These are phyloP conservation scores for Scheffersomyces stambukii DNA, from an alignment of 1,139 yeast species.

Conservation along the genomic window DNA sequence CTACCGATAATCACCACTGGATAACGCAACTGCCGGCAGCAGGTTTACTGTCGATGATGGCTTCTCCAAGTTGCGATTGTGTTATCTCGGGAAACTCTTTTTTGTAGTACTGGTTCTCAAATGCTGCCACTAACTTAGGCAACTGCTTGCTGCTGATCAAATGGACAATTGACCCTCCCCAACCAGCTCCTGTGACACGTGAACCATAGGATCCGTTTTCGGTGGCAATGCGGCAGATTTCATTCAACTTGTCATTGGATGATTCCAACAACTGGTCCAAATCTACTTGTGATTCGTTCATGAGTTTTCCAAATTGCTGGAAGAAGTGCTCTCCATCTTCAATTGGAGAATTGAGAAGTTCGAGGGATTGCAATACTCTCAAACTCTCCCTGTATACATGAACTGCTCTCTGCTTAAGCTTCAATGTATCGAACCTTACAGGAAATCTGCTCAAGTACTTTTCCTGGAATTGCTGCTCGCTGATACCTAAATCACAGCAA, in stretches of 20 bases:
- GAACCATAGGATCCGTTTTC: conserved; percentile 61
- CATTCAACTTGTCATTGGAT: conserved; percentile 52
- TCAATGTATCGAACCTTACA: conserved; percentile 52
- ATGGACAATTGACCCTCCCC: conserved; percentile 74
- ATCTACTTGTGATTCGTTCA: conserved; percentile 59
- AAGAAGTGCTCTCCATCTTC: conserved; percentile 27
- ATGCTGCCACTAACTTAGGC: conserved; percentile 40
- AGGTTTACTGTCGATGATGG: conserved; percentile 56
- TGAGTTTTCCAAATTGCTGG: conserved; percentile 44
- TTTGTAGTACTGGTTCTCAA: conserved; percentile 48
- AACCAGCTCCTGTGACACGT: conserved; percentile 78
- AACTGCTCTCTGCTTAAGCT: conserved; percentile 54
- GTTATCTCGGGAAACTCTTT: conserved; percentile 46
- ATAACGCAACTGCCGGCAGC: conserved; percentile 51
- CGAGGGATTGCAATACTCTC: conserved; percentile 52
- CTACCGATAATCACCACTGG: no score
- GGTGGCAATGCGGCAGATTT: conserved; percentile 50
- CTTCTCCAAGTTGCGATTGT: conserved; percentile 42
- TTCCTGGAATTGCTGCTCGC: conserved; percentile 38
- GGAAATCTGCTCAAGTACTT: conserved; percentile 52
- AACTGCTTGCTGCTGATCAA: conserved; percentile 49
- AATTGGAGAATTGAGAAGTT: conserved; percentile 23
- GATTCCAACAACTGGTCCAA: conserved; percentile 48
- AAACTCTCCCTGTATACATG: conserved; percentile 66
- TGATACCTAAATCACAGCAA: conserved; percentile 39